A percentile compares a stretch with the other conserved stretches of the same genome.
phyloP scores from a whole-genome alignment of 768 basidiomycete species.

The Mycena rosella region DNA sequence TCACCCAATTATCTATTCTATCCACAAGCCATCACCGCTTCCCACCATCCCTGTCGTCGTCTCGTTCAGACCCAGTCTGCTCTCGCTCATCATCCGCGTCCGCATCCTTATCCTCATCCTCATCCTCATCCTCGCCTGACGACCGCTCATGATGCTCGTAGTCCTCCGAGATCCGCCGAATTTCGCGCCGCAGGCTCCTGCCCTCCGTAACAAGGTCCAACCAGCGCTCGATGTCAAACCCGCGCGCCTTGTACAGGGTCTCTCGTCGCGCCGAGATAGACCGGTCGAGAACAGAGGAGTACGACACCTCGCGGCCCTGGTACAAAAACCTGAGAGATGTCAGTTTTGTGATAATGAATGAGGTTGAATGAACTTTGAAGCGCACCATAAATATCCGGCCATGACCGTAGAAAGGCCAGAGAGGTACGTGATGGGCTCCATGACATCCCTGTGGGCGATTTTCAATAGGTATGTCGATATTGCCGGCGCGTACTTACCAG shows the following conservation, averaged over 20 bases:
- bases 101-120: neutral
- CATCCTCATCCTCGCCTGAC: neutral
- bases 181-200: constrained; percentile 64
- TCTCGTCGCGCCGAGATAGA: constrained; percentile 71
- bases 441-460: constrained; percentile 65
- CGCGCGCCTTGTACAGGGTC: constrained; percentile 66
- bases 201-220: constrained; percentile 65
- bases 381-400: constrained; percentile 70
- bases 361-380: no score
- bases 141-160: constrained; percentile 57
- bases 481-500: constrained; percentile 47
- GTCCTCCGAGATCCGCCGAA: constrained; percentile 70
- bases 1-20: no score
- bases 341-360: neutral
- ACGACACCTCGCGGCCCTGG: constrained; percentile 74
- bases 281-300: constrained; percentile 70
- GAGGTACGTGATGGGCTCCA: constrained; percentile 80
- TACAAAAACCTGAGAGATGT: constrained; percentile 63
- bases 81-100: neutral
- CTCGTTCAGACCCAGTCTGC: neutral
- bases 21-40: neutral
- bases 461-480: no score
- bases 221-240: constrained; percentile 74
- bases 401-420: constrained; percentile 72
- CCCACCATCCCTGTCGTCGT: neutral